Evolutionary conservation across 129 eudicot genomes (phyloP).

Genomic region (Ambrosia artemisiifolia): DNA sequence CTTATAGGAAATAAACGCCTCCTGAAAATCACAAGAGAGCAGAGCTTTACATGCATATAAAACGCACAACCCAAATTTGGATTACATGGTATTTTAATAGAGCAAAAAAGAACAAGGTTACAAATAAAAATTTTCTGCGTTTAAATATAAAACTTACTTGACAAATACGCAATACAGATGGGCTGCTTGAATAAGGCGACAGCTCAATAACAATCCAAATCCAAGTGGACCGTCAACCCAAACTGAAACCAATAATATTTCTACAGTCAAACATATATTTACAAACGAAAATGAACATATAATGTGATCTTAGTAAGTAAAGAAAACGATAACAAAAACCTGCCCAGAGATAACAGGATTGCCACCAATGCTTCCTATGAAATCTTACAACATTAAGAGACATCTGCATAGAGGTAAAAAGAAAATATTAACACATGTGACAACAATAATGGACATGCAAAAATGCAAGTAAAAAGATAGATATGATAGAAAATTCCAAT

Average conservation of each 20-base stretch:
- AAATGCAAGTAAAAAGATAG: not conserved
- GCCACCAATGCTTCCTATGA: slow-evolving; percentile 67
- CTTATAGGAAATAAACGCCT: slow-evolving; percentile 79
- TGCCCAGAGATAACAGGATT: slow-evolving; percentile 87
- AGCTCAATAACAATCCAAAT: slow-evolving; percentile 81
- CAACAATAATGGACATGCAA: slow-evolving; percentile 1
- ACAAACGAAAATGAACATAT: slow-evolving; percentile 12
- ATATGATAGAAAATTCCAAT: not conserved
- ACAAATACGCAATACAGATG: slow-evolving; percentile 75
- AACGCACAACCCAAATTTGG: not conserved
- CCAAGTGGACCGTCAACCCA: slow-evolving; percentile 89
- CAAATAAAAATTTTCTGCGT: too few species aligned
- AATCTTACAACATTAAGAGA: slow-evolving; percentile 61
- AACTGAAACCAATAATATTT: slow-evolving; percentile 43
- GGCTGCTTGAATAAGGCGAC: slow-evolving; percentile 70
- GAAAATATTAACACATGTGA: not conserved
- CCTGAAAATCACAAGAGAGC: slow-evolving; percentile 43
- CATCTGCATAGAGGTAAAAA: slow-evolving; percentile 45
- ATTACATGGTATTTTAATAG: not conserved
- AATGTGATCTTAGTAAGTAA: not conserved
- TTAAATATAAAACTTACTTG: slow-evolving; percentile 44
- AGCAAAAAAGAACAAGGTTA: not conserved
- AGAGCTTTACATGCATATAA: slow-evolving; percentile 2
- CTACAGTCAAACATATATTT: slow-evolving; percentile 10
- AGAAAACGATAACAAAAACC: slow-evolving; percentile 34